Evolutionary conservation across 1,284 basidiomycete species (phyloP).

Genomic region (Caloboletus firmus): DNA sequence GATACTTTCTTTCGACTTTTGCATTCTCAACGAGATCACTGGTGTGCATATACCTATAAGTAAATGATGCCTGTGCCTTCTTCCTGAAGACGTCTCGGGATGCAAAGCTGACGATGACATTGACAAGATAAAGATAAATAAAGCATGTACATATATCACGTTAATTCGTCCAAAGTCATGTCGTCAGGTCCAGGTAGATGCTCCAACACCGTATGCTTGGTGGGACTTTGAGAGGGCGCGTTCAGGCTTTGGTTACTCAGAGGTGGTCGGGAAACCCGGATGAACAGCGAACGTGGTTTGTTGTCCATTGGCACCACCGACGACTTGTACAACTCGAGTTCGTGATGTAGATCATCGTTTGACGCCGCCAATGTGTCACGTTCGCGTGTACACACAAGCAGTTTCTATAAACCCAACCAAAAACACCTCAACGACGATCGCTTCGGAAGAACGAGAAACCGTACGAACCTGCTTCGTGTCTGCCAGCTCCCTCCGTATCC

Average conservation of each 20-base stretch:
- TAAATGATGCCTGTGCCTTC: neutral
- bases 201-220: slow-evolving; percentile 18
- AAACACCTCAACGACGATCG: slow-evolving; percentile 1
- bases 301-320: slow-evolving; percentile 54
- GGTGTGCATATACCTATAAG: neutral
- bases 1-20: neutral
- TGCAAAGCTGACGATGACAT: neutral
- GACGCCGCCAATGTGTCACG: slow-evolving; percentile 48
- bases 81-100: neutral
- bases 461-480: slow-evolving; percentile 65
- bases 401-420: slow-evolving; percentile 43
- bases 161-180: slow-evolving; percentile 62
- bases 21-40: neutral
- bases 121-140: slow-evolving; percentile 1
- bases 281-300: slow-evolving; percentile 65
- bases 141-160: slow-evolving; percentile 31
- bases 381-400: slow-evolving; percentile 54
- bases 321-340: slow-evolving; percentile 71
- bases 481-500: slow-evolving; percentile 65
- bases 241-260: slow-evolving; percentile 50
- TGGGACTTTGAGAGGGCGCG: slow-evolving; percentile 18
- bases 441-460: neutral
- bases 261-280: slow-evolving; percentile 57
- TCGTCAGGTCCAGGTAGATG: slow-evolving; percentile 41
- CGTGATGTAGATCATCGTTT: slow-evolving; percentile 56